Percentiles rank a stretch among this genome's conserved stretches.
These are phyloP conservation scores for Rhizopogon roseolus DNA, from an alignment of 768 basidiomycete genomes.

Conservation along the genomic window DNA sequence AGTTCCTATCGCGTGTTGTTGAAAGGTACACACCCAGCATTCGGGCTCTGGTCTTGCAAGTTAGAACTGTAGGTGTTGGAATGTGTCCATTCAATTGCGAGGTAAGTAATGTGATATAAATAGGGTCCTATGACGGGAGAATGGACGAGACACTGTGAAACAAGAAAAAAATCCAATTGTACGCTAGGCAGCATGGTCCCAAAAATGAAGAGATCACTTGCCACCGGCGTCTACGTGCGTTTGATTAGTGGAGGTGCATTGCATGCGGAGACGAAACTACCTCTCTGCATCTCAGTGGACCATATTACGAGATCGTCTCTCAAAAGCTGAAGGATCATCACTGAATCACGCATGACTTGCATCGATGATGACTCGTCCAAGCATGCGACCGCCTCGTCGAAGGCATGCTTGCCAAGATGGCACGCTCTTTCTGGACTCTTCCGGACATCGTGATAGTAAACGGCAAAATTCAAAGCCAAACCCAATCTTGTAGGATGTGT, in stretches of 20 bases:
- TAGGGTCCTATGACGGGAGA: conserved; percentile 1
- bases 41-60: background rate
- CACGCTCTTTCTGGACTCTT: conserved; percentile 84
- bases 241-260: background rate
- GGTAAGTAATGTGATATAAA: background rate
- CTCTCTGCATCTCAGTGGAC: conserved; percentile 67
- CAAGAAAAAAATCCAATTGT: background rate
- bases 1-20: background rate
- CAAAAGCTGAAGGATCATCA: conserved; percentile 79
- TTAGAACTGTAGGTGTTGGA: background rate
- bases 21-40: background rate
- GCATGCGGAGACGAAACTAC: conserved; percentile 13
- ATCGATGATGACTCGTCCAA: conserved; percentile 39
- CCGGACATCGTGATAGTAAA: conserved; percentile 86
- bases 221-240: background rate
- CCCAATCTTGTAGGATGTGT: conserved; percentile 87
- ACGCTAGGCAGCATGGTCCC: background rate
- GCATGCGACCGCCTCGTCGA: conserved; percentile 82
- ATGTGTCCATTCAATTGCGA: background rate
- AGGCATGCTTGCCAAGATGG: conserved; percentile 86
- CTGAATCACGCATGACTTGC: conserved; percentile 59
- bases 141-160: background rate
- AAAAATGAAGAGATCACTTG: background rate
- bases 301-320: conserved; percentile 84
- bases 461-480: conserved; percentile 89